phyloP scores from a whole-genome alignment of 495 filamentous ascomycete genomes.

The Jackrogersella multiformis region DNA sequence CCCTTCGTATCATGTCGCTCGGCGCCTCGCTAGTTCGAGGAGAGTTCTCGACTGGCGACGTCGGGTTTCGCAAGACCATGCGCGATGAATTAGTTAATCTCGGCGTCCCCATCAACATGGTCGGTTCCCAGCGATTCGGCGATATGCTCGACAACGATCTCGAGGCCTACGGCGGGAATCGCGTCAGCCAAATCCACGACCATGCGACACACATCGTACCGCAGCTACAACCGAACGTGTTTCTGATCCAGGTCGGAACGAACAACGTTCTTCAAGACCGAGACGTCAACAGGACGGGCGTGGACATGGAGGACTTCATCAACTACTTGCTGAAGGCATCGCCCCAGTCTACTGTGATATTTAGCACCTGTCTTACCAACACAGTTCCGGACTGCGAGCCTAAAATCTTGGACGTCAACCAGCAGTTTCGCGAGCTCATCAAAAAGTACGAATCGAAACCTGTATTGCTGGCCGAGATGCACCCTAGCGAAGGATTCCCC shows the following conservation, averaged over 20 bases:
- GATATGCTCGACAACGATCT: conserved; percentile 52
- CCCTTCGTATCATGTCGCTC: conserved; percentile 62
- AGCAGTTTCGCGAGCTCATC: conserved; percentile 44
- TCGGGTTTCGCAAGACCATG: conserved; percentile 64
- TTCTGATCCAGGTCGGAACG: conserved; percentile 53
- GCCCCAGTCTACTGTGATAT: conserved; percentile 39
- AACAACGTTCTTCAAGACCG: conserved; percentile 49
- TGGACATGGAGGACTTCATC: conserved; percentile 44
- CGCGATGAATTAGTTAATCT: conserved; percentile 45
- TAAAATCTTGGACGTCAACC: conserved; percentile 48
- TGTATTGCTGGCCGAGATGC: conserved; percentile 45
- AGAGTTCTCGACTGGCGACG: conserved; percentile 56
- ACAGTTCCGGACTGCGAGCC: conserved; percentile 50
- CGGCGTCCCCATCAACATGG: conserved; percentile 47
- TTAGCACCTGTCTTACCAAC: conserved; percentile 45
- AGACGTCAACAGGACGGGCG: conserved; percentile 43
- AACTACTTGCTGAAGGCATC: conserved; percentile 41
- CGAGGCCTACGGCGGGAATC: conserved; percentile 51
- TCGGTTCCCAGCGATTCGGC: conserved; percentile 49
- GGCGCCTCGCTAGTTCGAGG: conserved; percentile 68
- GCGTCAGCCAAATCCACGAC: conserved; percentile 48
- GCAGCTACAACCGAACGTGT: conserved; percentile 49
- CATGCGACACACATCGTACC: conserved; percentile 45
- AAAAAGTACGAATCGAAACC: conserved; percentile 39
- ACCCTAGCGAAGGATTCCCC: conserved; percentile 42